Percentiles rank a stretch among this genome's conserved stretches.
phyloP scores from a whole-genome alignment of 169 alveolate genomes.

The Plasmodium vivax region DNA sequence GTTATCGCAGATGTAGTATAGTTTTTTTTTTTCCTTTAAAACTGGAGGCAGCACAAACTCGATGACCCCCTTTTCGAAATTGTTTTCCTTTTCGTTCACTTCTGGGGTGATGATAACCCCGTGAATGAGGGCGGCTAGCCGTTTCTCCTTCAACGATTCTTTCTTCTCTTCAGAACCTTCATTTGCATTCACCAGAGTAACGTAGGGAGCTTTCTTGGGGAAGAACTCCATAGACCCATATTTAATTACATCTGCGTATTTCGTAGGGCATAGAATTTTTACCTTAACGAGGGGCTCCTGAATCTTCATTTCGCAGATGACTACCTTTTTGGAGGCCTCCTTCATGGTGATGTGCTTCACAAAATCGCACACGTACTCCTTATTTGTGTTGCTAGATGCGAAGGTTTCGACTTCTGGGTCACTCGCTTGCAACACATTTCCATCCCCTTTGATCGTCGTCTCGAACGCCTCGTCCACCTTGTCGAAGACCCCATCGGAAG shows the following conservation, averaged over 20 bases:
- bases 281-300: conserved; percentile 41
- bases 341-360: background rate
- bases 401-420: background rate
- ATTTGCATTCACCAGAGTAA: background rate
- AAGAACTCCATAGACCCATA: background rate
- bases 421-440: background rate
- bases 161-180: background rate
- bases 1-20: conserved; percentile 52
- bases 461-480: background rate
- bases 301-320: conserved; percentile 17
- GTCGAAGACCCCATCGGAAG: background rate
- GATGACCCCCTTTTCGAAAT: conserved; percentile 7
- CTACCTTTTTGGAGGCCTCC: background rate
- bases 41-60: conserved; percentile 49
- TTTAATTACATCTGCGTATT: background rate
- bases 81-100: background rate
- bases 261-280: conserved; percentile 46
- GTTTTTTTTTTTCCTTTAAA: background rate
- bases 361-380: conserved; percentile 68
- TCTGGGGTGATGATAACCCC: conserved; percentile 22
- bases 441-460: background rate
- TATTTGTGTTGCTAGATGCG: conserved; percentile 34
- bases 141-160: conserved; percentile 23
- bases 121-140: conserved; percentile 1
- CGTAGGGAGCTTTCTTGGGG: conserved; percentile 66